These are phyloP conservation scores for Cryptococcus wingfieldii DNA, from an alignment of 1,284 basidiomycete species.

Conservation along the genomic window DNA sequence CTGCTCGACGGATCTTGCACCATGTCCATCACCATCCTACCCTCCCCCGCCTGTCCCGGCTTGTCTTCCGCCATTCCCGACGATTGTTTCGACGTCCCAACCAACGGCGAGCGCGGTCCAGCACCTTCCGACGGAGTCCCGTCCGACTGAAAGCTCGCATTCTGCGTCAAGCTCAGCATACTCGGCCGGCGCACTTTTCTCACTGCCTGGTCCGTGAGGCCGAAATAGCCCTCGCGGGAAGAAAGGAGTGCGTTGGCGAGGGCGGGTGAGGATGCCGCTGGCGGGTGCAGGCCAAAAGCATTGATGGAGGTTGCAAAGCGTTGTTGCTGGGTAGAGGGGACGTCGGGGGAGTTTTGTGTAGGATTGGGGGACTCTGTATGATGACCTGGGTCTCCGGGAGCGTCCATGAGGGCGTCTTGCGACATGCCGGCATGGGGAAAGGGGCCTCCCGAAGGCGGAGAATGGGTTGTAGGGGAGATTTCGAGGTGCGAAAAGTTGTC, in stretches of 20 bases:
- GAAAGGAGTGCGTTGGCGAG: background rate
- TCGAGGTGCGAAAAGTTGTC: no score
- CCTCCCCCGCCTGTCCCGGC: background rate
- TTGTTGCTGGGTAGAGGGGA: slow-evolving; percentile 4
- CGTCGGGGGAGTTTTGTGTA: background rate
- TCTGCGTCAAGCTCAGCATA: slow-evolving; percentile 32
- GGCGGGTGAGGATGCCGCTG: slow-evolving; percentile 7
- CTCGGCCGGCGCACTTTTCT: slow-evolving; percentile 33
- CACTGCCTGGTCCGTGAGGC: no score
- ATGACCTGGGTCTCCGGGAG: background rate
- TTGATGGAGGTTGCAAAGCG: slow-evolving; percentile 36
- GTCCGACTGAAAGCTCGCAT: slow-evolving; percentile 14
- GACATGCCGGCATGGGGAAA: background rate
- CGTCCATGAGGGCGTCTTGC: background rate
- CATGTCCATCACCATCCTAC: background rate
- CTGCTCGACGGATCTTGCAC: slow-evolving; percentile 13
- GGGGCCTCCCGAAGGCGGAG: no score
- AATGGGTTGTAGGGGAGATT: no score
- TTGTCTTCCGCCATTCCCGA: background rate
- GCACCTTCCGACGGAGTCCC: slow-evolving; percentile 8
- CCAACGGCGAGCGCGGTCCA: background rate
- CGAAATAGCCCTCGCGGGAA: slow-evolving; percentile 3
- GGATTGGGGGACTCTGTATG: no score
- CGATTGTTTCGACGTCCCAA: background rate
- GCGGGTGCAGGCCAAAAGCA: slow-evolving; percentile 34